Evolutionary conservation across 2,329 filamentous ascomycete species (phyloP).

Genomic region (Hypocreales sp.): DNA sequence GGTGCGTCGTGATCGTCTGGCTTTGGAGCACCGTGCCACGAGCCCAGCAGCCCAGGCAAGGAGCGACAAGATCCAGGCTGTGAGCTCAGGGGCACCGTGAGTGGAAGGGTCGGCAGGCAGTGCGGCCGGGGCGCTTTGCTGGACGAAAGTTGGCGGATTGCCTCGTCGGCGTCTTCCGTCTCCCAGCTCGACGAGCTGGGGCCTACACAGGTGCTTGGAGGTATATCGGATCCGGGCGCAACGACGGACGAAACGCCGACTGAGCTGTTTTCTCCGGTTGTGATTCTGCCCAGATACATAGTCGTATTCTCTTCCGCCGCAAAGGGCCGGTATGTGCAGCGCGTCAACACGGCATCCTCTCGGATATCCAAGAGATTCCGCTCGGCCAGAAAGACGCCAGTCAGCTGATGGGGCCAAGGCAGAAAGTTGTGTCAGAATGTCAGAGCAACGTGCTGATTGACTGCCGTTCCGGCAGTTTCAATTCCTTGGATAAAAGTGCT

Average conservation of each 20-base stretch:
- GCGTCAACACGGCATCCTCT: conserved; percentile 29
- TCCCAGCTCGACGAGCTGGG: conserved; percentile 44
- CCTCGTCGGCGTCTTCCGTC: conserved; percentile 27
- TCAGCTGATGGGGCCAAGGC: too few relatives aligned
- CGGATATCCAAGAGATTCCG: conserved; percentile 40
- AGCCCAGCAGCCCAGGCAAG: conserved; percentile 28
- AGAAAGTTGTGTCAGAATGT: too few relatives aligned
- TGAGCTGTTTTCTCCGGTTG: conserved; percentile 28
- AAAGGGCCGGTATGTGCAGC: conserved; percentile 34
- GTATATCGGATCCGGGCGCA: conserved; percentile 31
- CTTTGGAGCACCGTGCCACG: conserved; percentile 25
- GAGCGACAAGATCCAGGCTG: conserved; percentile 25
- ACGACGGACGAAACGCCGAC: conserved; percentile 33
- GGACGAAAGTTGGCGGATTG: conserved; percentile 26
- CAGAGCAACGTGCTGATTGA: too few relatives aligned
- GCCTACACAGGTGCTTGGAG: conserved; percentile 34
- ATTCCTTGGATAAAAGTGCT: too few relatives aligned
- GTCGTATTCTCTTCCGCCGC: conserved; percentile 39
- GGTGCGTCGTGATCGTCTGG: conserved; percentile 16
- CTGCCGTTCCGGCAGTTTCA: too few relatives aligned
- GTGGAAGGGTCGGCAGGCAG: conserved; percentile 24
- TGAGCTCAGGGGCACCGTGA: conserved; percentile 25
- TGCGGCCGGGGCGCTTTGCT: conserved; percentile 24
- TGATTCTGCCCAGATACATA: conserved; percentile 38
- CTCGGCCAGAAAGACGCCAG: too few relatives aligned